Evolutionary conservation across 305 asterid genomes (phyloP).

Genomic region (Rubia occidens): DNA sequence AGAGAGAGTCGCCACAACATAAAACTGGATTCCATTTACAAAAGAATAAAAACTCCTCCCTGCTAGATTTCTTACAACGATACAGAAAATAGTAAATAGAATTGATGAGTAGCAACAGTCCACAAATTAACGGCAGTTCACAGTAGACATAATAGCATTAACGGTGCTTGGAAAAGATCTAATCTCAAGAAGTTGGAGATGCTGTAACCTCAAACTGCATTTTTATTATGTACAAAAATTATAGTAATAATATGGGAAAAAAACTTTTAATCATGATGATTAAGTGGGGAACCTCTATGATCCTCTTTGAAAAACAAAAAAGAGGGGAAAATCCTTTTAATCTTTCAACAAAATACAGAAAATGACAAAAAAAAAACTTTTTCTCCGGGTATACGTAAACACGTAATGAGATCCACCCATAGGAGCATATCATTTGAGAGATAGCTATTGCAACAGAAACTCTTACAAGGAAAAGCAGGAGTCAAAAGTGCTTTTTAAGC

Average conservation of each 20-base stretch:
- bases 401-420: background rate
- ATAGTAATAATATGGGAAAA: background rate
- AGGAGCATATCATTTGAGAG: background rate
- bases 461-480: background rate
- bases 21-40: background rate
- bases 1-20: background rate
- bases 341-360: background rate
- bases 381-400: background rate
- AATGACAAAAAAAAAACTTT: background rate
- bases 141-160: background rate
- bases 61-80: background rate
- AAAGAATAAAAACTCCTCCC: background rate
- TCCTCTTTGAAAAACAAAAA: background rate
- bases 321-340: background rate
- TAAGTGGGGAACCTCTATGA: background rate
- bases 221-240: background rate
- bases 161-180: background rate
- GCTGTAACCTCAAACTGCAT: background rate
- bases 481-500: background rate
- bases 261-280: background rate
- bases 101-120: constrained; percentile 2
- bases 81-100: background rate
- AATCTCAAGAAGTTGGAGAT: background rate
- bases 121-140: background rate
- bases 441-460: background rate